These are phyloP conservation scores for Fusarium sp. DNA, from an alignment of 2,329 filamentous ascomycete genomes.

Conservation along the genomic window DNA sequence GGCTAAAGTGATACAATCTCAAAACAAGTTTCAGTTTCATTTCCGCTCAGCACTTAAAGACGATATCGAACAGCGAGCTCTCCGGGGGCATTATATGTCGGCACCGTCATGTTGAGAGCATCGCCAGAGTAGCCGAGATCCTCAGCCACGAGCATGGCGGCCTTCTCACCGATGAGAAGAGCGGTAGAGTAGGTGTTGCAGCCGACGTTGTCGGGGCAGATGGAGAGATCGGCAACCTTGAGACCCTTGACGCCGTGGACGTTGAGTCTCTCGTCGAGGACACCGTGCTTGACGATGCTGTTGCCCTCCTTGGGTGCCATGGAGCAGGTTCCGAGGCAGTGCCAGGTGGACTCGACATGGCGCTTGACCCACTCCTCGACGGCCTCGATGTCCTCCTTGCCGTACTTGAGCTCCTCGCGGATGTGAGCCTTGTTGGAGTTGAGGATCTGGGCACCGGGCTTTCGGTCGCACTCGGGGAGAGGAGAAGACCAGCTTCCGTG, in stretches of 20 bases:
- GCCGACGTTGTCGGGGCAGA: conserved; percentile 83
- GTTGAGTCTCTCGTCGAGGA: conserved; percentile 81
- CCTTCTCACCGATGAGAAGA: conserved; percentile 26
- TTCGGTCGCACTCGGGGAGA: conserved; percentile 64
- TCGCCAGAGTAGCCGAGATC: conserved; percentile 79
- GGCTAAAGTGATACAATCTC: neutral
- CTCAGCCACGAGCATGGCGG: conserved; percentile 76
- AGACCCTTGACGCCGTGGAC: conserved; percentile 82
- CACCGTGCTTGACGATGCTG: conserved; percentile 83
- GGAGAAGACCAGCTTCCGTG: conserved; percentile 78
- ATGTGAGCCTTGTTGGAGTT: conserved; percentile 73
- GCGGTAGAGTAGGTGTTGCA: conserved; percentile 68
- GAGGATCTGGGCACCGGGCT: conserved; percentile 59
- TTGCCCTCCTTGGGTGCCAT: conserved; percentile 84
- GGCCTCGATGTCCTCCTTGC: conserved; percentile 69
- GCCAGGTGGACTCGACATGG: conserved; percentile 76
- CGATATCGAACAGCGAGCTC: conserved; percentile 56
- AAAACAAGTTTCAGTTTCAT: neutral
- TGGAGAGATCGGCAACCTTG: conserved; percentile 80
- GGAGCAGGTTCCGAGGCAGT: conserved; percentile 71
- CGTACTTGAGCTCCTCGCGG: conserved; percentile 75
- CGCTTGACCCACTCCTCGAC: conserved; percentile 78
- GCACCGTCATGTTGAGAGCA: conserved; percentile 82
- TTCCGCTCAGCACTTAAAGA: conserved; percentile 46
- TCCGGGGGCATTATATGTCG: conserved; percentile 69